These are phyloP conservation scores for Aegilops sharonensis DNA, from an alignment of 176 grass and related monocot species.

Conservation along the genomic window DNA sequence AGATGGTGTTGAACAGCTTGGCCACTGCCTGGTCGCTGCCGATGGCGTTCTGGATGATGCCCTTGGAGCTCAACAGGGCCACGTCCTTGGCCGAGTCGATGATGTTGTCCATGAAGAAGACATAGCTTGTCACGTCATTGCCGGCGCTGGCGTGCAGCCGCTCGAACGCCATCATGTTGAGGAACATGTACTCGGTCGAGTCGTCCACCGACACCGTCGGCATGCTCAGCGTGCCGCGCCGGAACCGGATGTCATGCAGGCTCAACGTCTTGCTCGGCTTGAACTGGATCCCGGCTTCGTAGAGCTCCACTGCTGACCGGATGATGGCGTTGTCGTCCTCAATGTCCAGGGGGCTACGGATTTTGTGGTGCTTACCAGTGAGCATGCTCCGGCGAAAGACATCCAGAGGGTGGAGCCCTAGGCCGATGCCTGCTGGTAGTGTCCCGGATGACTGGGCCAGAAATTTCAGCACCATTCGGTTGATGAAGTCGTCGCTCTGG, in stretches of 20 bases:
- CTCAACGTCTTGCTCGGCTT: background rate
- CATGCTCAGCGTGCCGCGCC: conserved; percentile 35
- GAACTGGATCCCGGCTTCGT: conserved; percentile 57
- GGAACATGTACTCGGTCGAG: conserved; percentile 73
- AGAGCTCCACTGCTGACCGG: conserved; percentile 48
- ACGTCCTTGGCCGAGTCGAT: background rate
- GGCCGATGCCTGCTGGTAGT: background rate
- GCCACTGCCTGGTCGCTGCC: background rate
- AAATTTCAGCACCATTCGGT: conserved; percentile 59
- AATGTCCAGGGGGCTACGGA: background rate
- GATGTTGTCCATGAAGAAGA: background rate
- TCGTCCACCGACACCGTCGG: conserved; percentile 68
- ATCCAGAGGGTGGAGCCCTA: conserved; percentile 52
- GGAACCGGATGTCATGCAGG: background rate
- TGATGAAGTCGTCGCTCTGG: conserved; percentile 39
- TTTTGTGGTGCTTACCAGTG: background rate
- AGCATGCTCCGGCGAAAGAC: conserved; percentile 52
- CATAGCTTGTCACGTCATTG: conserved; percentile 52
- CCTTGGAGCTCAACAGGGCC: background rate
- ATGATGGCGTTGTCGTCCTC: conserved; percentile 34
- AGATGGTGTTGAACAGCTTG: background rate
- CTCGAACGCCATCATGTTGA: conserved; percentile 93
- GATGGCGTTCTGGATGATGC: background rate
- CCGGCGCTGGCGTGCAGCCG: conserved; percentile 64
- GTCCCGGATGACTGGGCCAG: background rate